Evolutionary conservation across 306 rosid species (phyloP), one percentile per base, ranked within the genome.

Genomic region (Dalbergia oliveri): DNA sequence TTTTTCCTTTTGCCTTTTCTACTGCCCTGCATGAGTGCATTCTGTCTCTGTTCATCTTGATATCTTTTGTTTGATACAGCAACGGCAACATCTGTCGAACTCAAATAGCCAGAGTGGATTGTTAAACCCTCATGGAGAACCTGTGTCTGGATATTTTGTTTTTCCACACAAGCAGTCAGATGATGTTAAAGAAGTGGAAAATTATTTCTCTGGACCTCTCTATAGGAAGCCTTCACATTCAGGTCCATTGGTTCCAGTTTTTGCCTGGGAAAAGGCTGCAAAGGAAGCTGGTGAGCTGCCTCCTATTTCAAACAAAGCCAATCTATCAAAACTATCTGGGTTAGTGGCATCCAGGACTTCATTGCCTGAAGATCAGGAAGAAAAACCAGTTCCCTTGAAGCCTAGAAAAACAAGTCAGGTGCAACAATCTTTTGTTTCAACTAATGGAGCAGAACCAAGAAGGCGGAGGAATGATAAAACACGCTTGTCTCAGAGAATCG

Each of bases 221-320:
- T 62, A 51, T 56, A 83, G 75, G 77, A 84, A 85, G 83, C 79
- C 84, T 84, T 90, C 93, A 61, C 86, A 82, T 69, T 94, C 99
- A 12, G 99, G 99, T 43, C 94, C 92, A 50, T 78, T 93, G 69
- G 77, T 83, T 85, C 90, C 82, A 44, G 87, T 79, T 34, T 80
- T 84, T 45, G 88, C 74, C 83, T 75, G 83, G 86, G 72, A 79
- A 49, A 90, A 83, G 77, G 72, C 78, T 61, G 86, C 86, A 45
- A 90, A 67, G 76, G 91, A 90, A 77, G 71, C 66, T 64, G 76
- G 76, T 83, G 89, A 83, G 78, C 75, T 18, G 60, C 69, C 63
- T 51, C 56, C 54, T 72, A 51, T 53, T 66, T 74, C 92, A 45
- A 85, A 69, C 69, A 78, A 83, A 81, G 76, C 79, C 74, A 84